Base-by-base conservation (phyloP, 2,329 filamentous ascomycete species). In the Xylariaceae sp. region DNA sequence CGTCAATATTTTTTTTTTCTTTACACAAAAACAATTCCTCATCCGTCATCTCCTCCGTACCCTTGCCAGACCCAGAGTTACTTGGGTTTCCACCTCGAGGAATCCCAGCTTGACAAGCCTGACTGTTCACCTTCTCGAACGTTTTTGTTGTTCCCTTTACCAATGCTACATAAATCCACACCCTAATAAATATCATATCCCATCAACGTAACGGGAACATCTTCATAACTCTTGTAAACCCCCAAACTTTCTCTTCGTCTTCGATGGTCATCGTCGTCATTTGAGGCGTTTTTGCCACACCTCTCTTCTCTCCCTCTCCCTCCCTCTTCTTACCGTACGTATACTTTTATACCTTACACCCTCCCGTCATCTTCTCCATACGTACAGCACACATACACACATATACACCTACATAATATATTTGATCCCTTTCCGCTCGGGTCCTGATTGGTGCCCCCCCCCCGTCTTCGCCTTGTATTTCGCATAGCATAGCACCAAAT, bases 371-470 rank as follows among this genome's bases (percentile, higher is more conserved):
- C 56, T 59, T 48, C 56, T 60, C 60, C 57, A 57, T 49, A 45
- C 16, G 20, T 41, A 54, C 55, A n/a, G n/a, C n/a, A n/a, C n/a
- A n/a, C n/a, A n/a, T n/a, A n/a, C n/a, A n/a, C n/a, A n/a, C n/a
- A n/a, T n/a, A n/a, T n/a, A n/a, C 42, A 49, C 42, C 21, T 55
- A 50, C 47, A 48, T 53, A 46, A 45, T 50, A 46, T 52, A 54
- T 52, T 56, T 53, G 54, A 50, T 58, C 48, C 45, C 41, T 41
- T 43, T 54, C 47, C 42, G 26, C 53, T 45, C 20, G 44, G 32
- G 2, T 20, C 46, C 52, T 62, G 54, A 62, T 62, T 62, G 60
- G 60, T 20, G n/a, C n/a, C n/a, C n/a, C n/a, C n/a, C n/a, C 54
- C 45, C 44, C 43, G 48, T 52, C 48, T 56, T 54, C 47, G 44